Evolutionary conservation across 768 basidiomycete genomes (phyloP), one percentile per base, ranked within the genome.

Genomic region (Gloeopeniophorella convolvens): DNA sequence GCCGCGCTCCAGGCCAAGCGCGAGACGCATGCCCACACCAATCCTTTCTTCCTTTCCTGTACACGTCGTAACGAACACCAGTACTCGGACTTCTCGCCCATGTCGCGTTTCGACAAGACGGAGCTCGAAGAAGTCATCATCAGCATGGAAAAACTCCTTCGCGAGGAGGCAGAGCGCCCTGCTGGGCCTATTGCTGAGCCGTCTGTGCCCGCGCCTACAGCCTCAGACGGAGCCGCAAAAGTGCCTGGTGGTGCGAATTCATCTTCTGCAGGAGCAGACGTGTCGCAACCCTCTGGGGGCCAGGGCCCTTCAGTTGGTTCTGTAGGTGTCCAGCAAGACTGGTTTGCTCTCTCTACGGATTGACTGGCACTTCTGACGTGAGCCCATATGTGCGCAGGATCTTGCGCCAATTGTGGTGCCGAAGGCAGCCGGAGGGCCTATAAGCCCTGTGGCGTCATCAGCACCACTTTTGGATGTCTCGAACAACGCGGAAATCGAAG

Each of bases 1-100:
- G 69, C 72, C 5, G 74, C 73, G 26, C 66, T 78, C 8, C 75
- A 76, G 49, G 71, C 66, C 12, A 69, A 72, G 48, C 68, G 80
- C 42, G 83, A 87, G 60, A 78, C 75, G 55, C 77, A 83, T 49
- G 69, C 76, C 4, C 79, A 82, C 59, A 70, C 70, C 30, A 85
- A 85, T 51, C 86, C 85, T 5, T 84, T 82, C 64, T 88, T 89
- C 68, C 65, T 89, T 2, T 74, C 75, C 41, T 89, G 88, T 63
- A 80, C 80, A 5, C 76, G 78, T 51, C 72, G 83, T 45, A 80
- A 80, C 45, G 87, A 89, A 51, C 89, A 92, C 60, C 69, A 72
- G 18, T 70, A 75, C 10, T 71, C 66, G 26, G 77, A 85, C 48
- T 89, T 94, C 59, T 82, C 82, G 5, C 85, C 91, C 5, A 82